Conservation (phyloP, 164 flowering plant species). For the Aristolochia californica region DNA sequence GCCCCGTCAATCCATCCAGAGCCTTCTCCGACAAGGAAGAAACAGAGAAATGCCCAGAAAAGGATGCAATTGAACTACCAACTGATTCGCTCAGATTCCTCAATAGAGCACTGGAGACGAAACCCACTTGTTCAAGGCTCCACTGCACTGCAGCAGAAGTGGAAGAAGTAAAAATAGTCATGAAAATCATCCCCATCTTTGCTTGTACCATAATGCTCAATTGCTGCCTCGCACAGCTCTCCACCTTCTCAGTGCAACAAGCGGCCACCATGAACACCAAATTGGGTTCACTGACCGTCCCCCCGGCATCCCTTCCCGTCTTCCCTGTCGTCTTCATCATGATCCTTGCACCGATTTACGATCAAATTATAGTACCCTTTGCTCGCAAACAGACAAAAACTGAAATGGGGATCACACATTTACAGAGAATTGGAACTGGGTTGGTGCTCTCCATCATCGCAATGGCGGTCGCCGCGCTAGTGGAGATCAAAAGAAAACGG, state of each 20-base stretch:
- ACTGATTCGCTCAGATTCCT: conserved; percentile 37
- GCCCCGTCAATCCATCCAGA: conserved; percentile 16
- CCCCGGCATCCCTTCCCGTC: conserved; percentile 87
- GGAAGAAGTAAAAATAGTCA: conserved; percentile 68
- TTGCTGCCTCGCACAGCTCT: conserved; percentile 92
- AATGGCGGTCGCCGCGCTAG: conserved; percentile 81
- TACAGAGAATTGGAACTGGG: conserved; percentile 76
- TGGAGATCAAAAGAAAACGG: conserved; percentile 55
- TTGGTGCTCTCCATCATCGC: conserved; percentile 62
- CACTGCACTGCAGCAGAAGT: conserved; percentile 47
- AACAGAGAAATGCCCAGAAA: conserved; percentile 1
- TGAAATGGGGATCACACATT: conserved; percentile 69
- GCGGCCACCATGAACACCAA: conserved; percentile 90
- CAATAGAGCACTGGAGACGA: conserved; percentile 32
- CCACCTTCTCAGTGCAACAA: conserved; percentile 91
- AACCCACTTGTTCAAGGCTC: conserved; percentile 23
- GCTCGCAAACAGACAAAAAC: conserved; percentile 50
- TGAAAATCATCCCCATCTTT: conserved; percentile 60
- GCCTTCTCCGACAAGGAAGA: conserved; percentile 12
- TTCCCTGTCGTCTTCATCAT: conserved; percentile 85
- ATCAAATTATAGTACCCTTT: conserved; percentile 57
- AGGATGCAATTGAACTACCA: conserved; percentile 6
- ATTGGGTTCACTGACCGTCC: conserved; percentile 51
- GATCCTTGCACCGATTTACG: conserved; percentile 67
- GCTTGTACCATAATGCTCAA: conserved; percentile 77